Evolutionary conservation across 1,284 basidiomycete genomes (phyloP), one percentile per base, ranked within the genome.

Genomic region (Rhodofomes roseus): DNA sequence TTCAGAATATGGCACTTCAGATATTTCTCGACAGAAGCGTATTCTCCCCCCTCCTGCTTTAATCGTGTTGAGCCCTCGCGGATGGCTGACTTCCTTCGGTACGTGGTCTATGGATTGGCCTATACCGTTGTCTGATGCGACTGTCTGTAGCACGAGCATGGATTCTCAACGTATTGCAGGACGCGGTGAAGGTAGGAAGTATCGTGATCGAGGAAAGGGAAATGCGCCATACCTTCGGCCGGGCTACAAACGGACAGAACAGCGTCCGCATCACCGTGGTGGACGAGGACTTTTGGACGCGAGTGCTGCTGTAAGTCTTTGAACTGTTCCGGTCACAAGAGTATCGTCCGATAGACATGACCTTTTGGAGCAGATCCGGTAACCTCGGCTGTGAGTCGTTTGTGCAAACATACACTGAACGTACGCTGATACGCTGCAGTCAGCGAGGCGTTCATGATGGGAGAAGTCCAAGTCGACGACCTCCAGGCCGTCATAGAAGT

Each of bases 371-470:
- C 12, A 88, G 86, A 61, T 82, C 85, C 68, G 83, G 89, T 61
- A 85, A 88, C 80, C 77, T 90, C 69, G 83, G 92, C 71, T 90
- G 88, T 90, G 74, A 78, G 86, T 68, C 53, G 50, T 55, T 39
- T 55, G 40, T 44, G 54, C 60, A 48, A 31, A n/a, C 53, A 36
- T 36, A 16, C 43, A 22, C 43, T 20, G 25, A 12, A 46, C 43
- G 43, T 23, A 14, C 43, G 14, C 43, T n/a, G 25, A 58, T 44
- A 40, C 27, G n/a, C 20, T 31, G 20, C 71, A 90, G 89, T 96
- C 75, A 91, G 91, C 69, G 94, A 96, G 79, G 90, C 92, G 1
- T 94, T 90, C 76, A 93, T 94, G 88, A 80, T 87, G 66, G 90
- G 90, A 54, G 90, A 94, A 62, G 80, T 93, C 50, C 80, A 92